phyloP scores from a whole-genome alignment of 1,139 yeast species.

The Blastobotrys elegans region DNA sequence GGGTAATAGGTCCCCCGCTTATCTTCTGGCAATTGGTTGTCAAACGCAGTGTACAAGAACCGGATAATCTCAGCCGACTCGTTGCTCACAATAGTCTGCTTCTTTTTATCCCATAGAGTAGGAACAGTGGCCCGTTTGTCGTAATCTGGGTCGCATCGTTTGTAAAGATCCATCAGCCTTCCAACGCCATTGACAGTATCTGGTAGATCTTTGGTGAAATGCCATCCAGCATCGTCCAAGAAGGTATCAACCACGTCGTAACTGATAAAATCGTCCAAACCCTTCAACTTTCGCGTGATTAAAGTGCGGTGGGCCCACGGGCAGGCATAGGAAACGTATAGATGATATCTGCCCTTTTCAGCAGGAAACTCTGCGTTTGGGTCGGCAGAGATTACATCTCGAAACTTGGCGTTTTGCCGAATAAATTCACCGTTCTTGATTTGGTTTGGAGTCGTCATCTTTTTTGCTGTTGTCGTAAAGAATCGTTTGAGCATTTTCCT shows the following conservation, averaged over 20 bases:
- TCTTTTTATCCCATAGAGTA: slow-evolving; percentile 83
- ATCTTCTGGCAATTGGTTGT: slow-evolving; percentile 41
- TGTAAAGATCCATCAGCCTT: slow-evolving; percentile 66
- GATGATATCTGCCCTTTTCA: slow-evolving; percentile 76
- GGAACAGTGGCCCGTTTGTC: slow-evolving; percentile 87
- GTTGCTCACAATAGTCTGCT: slow-evolving; percentile 77
- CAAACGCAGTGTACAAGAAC: slow-evolving; percentile 70
- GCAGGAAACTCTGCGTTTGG: slow-evolving; percentile 64
- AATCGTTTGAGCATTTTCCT: not conserved
- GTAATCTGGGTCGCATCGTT: slow-evolving; percentile 69
- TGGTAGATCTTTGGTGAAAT: slow-evolving; percentile 52
- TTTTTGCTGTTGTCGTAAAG: not conserved
- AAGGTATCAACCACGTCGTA: slow-evolving; percentile 86
- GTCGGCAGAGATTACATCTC: slow-evolving; percentile 56
- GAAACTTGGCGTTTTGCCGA: slow-evolving; percentile 36
- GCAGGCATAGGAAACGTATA: slow-evolving; percentile 83
- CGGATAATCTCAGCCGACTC: slow-evolving; percentile 88
- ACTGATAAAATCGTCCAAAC: slow-evolving; percentile 49
- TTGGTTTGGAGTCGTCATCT: slow-evolving; percentile 1
- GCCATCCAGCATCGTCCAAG: slow-evolving; percentile 82
- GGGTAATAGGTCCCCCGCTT: slow-evolving; percentile 66
- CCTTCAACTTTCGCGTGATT: slow-evolving; percentile 72
- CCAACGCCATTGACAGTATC: slow-evolving; percentile 57
- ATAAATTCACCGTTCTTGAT: slow-evolving; percentile 11
- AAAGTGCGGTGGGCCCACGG: slow-evolving; percentile 95